Base-by-base conservation (phyloP, 805 yeast genomes). In the Cephaloascus fragrans region DNA sequence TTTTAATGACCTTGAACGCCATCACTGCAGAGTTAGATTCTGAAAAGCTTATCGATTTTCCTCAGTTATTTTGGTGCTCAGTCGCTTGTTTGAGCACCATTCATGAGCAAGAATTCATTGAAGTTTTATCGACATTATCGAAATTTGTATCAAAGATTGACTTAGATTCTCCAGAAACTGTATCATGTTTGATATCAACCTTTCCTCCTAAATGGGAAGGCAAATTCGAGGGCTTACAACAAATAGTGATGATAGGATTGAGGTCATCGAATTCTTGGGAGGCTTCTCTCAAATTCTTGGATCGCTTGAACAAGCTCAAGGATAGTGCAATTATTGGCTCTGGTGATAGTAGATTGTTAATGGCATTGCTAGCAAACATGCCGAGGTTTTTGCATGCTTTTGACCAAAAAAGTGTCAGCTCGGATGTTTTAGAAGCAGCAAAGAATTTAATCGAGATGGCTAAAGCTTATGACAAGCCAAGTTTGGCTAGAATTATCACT, bases 131-230 rank as follows among this genome's bases (percentile, higher is more conserved):
- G 0, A 79, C 93, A 3, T 62, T 90, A 49, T 75, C 85, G 20
- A 88, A 86, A 49, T 82, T 89, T 49, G 74, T 93, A 9, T 77
- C 89, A 2, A 90, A 88, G 51, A 85, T 90, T 50, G 96, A 87
- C 53, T 62, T 87, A 38, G 88, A 83, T 45, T 78, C 95, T 0
- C 83, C 81, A 0, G 95, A 84, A 40, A 85, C 95, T 0, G 90
- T 88, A 2, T 77, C 82, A 18, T 80, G 94, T 55, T 67, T 89
- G 42, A 75, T 85, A 15, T 74, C 93, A 0, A 83, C 93, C 0
- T 93, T 89, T 53, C 99, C 99, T 0, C 79, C 93, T 0, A 82
- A 84, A 41, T 93, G 97, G 98, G 96, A 89, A 52, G 96, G 97
- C 1, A 73, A 79, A 41, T 93, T 88, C 56, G 90, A 82, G 51